Evolutionary conservation across 495 filamentous ascomycete genomes (phyloP), one percentile per base, ranked within the genome.

Genomic region (Trichoderma erinaceum): DNA sequence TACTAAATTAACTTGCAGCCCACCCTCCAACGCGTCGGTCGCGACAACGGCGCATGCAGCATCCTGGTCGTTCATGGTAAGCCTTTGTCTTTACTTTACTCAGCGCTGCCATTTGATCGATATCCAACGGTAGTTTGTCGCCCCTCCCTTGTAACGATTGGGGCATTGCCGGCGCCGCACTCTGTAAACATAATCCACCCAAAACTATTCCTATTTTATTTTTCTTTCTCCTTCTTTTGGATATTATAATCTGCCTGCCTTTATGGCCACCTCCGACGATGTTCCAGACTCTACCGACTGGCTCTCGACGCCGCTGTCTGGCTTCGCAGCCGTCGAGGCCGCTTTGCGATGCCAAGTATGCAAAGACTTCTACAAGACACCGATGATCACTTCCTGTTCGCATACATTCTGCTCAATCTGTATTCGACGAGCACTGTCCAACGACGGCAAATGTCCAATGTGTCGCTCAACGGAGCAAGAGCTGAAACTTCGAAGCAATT

Each of bases 331-430:
- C 7, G 84, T 99, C 67, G 95, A 99, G 73, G 86, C 91, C 50
- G 86, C 91, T 18, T 84, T 99, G 18, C 91, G 93, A 70, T 99
- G 95, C 77, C 90, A 97, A 73, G 89, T 99, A 68, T 99, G 95
- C 84, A 98, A 97, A 78, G 95, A 99, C 76, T 96, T 97, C 78
- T 98, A 90, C 80, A 85, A 86, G 69, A 93, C 91, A 27, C 95
- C 95, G 0, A 93, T 99, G 82, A 88, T 97, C 66, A 99, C 95
- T 1, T 89, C 89, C 0, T 99, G 95, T 82, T 90, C 86, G 52
- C 95, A 99, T 76, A 97, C 95, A 0, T 99, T 99, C 75, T 99
- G 95, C 82, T 97, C 93, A 18, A 77, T 94, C 38, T 99, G 95
- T 76, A 97, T 99, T 69, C 90, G 95, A 18, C 82, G 92, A 66